Base-by-base conservation (phyloP, 768 basidiomycete species). In the Sutorius australiensis region DNA sequence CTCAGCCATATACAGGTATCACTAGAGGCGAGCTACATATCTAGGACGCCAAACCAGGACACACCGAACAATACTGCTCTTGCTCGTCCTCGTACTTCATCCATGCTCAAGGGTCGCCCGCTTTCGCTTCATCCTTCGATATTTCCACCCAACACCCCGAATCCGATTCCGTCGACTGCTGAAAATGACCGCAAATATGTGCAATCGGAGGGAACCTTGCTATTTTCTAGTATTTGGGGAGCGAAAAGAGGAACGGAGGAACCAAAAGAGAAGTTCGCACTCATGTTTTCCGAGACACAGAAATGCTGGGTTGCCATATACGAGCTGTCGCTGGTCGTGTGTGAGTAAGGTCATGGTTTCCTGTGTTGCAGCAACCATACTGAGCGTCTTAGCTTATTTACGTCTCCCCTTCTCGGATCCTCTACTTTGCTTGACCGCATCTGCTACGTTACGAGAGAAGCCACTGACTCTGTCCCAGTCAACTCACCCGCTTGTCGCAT, bases 381-480 rank as follows among this genome's bases (percentile, higher is more conserved):
- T 48, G 51, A 54, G 51, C 46, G 58, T 54, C 6, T 30, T 58
- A 94, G 92, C 88, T 0, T 94, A 86, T 66, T 70, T 93, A 28
- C 79, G 84, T 31, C 81, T 92, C 14, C 75, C 78, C 32, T 80
- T 87, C 44, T 61, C 73, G 3, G 82, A 93, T 54, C 93, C 93
- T 10, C 68, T 95, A 11, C 78, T 97, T 27, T 92, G 87, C 61
- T 70, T 97, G 28, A 97, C 93, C 0, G 77, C 86, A 4, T 92
- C 89, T 3, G 78, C 84, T n/a, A 97, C 93, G 1, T 73, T 95
- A n/a, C 81, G 93, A 45, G 91, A 95, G 21, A 89, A 83, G 61
- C 80, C 86, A 0, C 65, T 89, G 7, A 68, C 77, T 13, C 60
- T 77, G 12, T 79, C 77, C 3, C 69, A 78, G 6, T 65, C 68